Evolutionary conservation across 2,329 filamentous ascomycete genomes (phyloP), one percentile per base, ranked within the genome.

Genomic region (Dryadomyces quercivorus): DNA sequence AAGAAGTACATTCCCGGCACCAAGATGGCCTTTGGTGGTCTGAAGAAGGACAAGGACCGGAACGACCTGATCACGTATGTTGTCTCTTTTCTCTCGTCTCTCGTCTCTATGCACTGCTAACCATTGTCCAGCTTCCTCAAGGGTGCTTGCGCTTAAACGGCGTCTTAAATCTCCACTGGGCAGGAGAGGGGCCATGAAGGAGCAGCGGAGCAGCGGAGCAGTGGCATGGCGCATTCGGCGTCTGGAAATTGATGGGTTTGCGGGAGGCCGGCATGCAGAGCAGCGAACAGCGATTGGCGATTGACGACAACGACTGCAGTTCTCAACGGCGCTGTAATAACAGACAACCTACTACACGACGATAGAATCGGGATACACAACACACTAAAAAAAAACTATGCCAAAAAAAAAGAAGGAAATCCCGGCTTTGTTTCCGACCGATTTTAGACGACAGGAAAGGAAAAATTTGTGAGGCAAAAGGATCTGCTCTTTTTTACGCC

Each of bases 1-100:
- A 98, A 98, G 86, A 97, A 97, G 83, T 98, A 91, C 84, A 96
- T 98, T 63, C 93, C 93, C 65, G 93, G 93, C 65, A 98, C 93
- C 78, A 98, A 97, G 89, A 98, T 98, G 93, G 93, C 93, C 67
- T 98, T 97, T 72, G 93, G 93, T 77, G 93, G 93, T 74, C 83
- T 98, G 70, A 98, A 98, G 91, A 98, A 98, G 88, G 82, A 84
- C 70, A 97, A 97, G 88, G 93, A 97, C 80, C 84, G 93, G 73
- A 95, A 97, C 74, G 92, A 98, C 75, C 81, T 98, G 67, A 95
- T 98, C 83, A 90, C 89, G 86, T 92, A 86, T 67, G 86, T 81
- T 59, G 9, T 15, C 16, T 22, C 1, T 20, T 18, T 36, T 1
- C 13, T 3, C 18, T 20, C 9, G 20, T 18, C n/a, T 42, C 2